Conservation (phyloP, 768 basidiomycete species). For the Mycena sanguinolenta region DNA sequence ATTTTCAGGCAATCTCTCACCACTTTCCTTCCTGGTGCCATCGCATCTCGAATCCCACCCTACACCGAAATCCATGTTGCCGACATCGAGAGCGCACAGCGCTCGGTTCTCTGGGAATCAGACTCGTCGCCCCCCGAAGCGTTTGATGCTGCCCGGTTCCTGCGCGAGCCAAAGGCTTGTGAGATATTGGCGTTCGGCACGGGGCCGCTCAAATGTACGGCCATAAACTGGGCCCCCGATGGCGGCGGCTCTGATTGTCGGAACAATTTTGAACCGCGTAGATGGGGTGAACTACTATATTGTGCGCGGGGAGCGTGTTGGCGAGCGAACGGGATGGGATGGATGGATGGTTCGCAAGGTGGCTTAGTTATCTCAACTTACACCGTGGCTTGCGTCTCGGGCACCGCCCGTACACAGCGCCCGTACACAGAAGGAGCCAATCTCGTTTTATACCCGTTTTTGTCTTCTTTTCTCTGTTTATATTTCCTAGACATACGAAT, state of each 20-base stretch:
- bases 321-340: constrained; percentile 58
- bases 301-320: constrained; percentile 37
- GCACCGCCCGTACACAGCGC: too few relatives aligned
- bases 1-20: constrained; percentile 3
- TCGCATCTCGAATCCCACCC: constrained; percentile 26
- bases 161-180: constrained; percentile 34
- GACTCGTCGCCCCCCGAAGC: constrained; percentile 33
- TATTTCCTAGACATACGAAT: too few relatives aligned
- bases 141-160: constrained; percentile 61
- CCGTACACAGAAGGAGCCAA: too few relatives aligned
- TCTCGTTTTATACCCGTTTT: too few relatives aligned
- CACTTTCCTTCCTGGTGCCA: constrained; percentile 27
- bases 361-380: too few relatives aligned
- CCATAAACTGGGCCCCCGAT: constrained; percentile 49
- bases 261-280: constrained; percentile 54
- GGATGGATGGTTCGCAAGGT: constrained; percentile 51
- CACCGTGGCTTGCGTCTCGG: too few relatives aligned
- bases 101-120: constrained; percentile 54
- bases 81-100: constrained; percentile 52
- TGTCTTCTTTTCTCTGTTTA: too few relatives aligned
- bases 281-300: constrained; percentile 38
- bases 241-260: constrained; percentile 63
- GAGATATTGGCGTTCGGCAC: constrained; percentile 61
- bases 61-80: constrained; percentile 46
- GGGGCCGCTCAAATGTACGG: constrained; percentile 57